A percentile compares a stretch with the other conserved stretches of the same genome.
phyloP scores from a whole-genome alignment of 257 asterid species.

The Ballota nigra region DNA sequence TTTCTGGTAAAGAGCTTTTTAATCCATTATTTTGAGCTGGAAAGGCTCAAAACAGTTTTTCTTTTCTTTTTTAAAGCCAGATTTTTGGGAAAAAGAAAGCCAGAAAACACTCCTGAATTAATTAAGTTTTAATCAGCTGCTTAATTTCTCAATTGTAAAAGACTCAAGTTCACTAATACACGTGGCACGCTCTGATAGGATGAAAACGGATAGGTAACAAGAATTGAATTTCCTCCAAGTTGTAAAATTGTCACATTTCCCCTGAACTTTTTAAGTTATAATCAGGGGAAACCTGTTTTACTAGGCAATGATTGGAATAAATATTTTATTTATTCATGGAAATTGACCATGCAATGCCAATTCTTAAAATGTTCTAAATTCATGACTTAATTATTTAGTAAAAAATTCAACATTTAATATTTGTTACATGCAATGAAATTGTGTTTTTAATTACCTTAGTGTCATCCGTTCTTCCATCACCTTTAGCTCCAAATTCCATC shows the following conservation, averaged over 20 bases:
- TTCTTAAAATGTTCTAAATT: not conserved
- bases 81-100: not conserved
- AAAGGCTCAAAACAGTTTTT: conserved; percentile 7
- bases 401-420: too few species aligned
- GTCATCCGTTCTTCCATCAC: conserved; percentile 81
- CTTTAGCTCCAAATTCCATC: conserved; percentile 74
- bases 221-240: not conserved
- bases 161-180: too few species aligned
- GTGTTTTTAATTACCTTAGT: conserved; percentile 78
- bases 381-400: not conserved
- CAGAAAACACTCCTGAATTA: not conserved
- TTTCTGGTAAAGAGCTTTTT: not conserved
- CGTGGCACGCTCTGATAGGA: not conserved
- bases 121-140: not conserved
- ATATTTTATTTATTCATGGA: not conserved
- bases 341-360: not conserved
- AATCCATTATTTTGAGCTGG: conserved; percentile 24
- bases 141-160: not conserved
- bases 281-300: not conserved
- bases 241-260: not conserved
- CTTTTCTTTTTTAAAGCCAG: too few species aligned
- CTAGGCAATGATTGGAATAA: conserved; percentile 9
- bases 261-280: conserved; percentile 14
- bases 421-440: conserved; percentile 13
- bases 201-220: not conserved